Evolutionary conservation across 176 grass and related monocot species (phyloP).

Genomic region (Triticum urartu): DNA sequence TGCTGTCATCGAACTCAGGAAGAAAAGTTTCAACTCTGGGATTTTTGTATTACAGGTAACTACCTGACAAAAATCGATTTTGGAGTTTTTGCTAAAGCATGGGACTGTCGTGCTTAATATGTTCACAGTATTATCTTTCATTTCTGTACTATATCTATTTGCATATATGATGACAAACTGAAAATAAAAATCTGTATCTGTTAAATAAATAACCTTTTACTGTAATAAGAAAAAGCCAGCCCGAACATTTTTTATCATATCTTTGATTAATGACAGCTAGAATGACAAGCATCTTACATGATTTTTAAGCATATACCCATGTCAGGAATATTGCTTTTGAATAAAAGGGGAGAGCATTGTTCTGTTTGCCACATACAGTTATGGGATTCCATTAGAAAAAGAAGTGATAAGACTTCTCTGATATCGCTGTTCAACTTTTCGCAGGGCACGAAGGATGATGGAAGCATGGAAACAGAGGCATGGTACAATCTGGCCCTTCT

Average conservation of each 20-base stretch:
- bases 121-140: background rate
- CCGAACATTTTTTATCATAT: background rate
- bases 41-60: constrained; percentile 60
- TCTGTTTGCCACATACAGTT: constrained; percentile 1
- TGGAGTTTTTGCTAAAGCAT: background rate
- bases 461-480: constrained; percentile 63
- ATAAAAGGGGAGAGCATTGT: background rate
- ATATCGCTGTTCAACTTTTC: background rate
- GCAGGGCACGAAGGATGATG: constrained; percentile 60
- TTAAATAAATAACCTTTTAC: background rate
- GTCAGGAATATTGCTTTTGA: background rate
- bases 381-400: constrained; percentile 1
- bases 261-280: background rate
- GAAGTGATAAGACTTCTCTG: background rate
- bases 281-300: background rate
- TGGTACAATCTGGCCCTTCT: constrained; percentile 81
- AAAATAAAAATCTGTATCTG: background rate
- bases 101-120: background rate
- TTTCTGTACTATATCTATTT: background rate
- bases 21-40: constrained; percentile 53
- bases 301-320: background rate
- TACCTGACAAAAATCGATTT: background rate
- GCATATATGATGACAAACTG: background rate
- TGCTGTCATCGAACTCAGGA: constrained; percentile 64
- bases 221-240: background rate